A percentile compares a stretch with the other conserved stretches of the same genome.
These are phyloP conservation scores for Polyporus arcularius DNA, from an alignment of 768 basidiomycete species.

Conservation along the genomic window DNA sequence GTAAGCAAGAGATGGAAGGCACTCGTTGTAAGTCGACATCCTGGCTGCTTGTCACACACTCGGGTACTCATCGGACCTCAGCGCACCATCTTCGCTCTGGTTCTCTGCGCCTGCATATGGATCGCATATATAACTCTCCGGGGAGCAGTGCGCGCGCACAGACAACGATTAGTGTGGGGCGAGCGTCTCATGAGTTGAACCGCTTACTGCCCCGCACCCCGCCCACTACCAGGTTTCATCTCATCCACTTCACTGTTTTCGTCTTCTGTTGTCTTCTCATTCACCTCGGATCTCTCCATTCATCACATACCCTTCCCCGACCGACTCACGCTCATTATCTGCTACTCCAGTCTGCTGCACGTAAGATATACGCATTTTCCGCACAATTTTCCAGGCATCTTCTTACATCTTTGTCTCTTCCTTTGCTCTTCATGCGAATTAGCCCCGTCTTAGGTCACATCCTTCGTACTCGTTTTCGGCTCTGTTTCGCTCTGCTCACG, in stretches of 20 bases:
- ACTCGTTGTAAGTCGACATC: slow-evolving; percentile 47
- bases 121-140: slow-evolving; percentile 59
- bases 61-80: neutral
- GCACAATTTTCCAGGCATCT: neutral
- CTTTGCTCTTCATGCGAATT: neutral
- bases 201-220: neutral
- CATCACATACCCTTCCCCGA: neutral
- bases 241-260: neutral
- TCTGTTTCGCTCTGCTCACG: neutral
- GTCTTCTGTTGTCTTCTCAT: neutral
- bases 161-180: slow-evolving; percentile 77
- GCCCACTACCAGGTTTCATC: neutral
- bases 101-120: slow-evolving; percentile 60
- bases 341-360: neutral
- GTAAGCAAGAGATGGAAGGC: slow-evolving; percentile 73
- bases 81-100: slow-evolving; percentile 52
- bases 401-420: neutral
- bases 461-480: neutral
- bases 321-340: neutral
- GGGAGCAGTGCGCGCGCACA: slow-evolving; percentile 73
- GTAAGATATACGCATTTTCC: neutral
- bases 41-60: neutral
- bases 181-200: slow-evolving; percentile 71
- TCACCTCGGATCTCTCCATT: neutral
- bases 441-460: neutral